Percentiles rank a stretch among this genome's conserved stretches.
These are phyloP conservation scores for Zea mays DNA, from an alignment of 176 grass and related monocot genomes.

Conservation along the genomic window Zm-B73-REFERENCE-NAM-5.0 NC_050105.1:105899001-105899500, in stretches of 20 bases:
- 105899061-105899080: slow-evolving; percentile 32
- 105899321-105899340: slow-evolving; percentile 47
- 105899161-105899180: neutral
- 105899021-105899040: slow-evolving; percentile 57
- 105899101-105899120: slow-evolving; percentile 30
- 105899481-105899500: slow-evolving; percentile 76
- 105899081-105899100: slow-evolving; percentile 24
- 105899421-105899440: slow-evolving; percentile 49
- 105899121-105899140: slow-evolving; percentile 8
- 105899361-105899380: slow-evolving; percentile 71
- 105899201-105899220: slow-evolving; percentile 1
- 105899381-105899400: slow-evolving; percentile 65
- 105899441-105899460: slow-evolving; percentile 73
- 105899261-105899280: neutral
- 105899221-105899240: slow-evolving; percentile 4
- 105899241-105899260: slow-evolving; percentile 18
- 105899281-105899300: slow-evolving; percentile 19
- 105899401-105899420: slow-evolving; percentile 53
- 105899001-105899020: slow-evolving; percentile 63
- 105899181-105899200: slow-evolving; percentile 24
- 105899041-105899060: slow-evolving; percentile 51
- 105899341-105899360: slow-evolving; percentile 48
- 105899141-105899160: slow-evolving; percentile 21
- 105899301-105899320: slow-evolving; percentile 45
- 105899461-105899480: slow-evolving; percentile 69